phyloP scores from a whole-genome alignment of 2,329 filamentous ascomycete species.

The Epichloe brachyelytri region DNA sequence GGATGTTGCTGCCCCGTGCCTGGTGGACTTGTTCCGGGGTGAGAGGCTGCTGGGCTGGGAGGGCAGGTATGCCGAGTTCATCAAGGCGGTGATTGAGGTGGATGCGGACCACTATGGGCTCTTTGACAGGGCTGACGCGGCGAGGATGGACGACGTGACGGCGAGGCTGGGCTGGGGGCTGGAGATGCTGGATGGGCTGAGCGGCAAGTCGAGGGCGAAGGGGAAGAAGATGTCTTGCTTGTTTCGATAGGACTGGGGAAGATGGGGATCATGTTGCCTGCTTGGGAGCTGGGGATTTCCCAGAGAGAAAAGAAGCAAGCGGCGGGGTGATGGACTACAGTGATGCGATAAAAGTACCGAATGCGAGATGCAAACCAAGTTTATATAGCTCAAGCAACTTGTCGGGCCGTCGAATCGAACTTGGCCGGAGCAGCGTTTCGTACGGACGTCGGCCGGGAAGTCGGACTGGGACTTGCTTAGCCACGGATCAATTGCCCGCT shows the following conservation, averaged over 20 bases:
- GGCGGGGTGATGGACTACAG: too few relatives aligned
- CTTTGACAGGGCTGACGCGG: conserved; percentile 10
- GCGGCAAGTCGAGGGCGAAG: neutral
- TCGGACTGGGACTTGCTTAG: too few relatives aligned
- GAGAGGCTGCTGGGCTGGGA: conserved; percentile 17
- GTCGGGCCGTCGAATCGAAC: too few relatives aligned
- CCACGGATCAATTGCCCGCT: neutral
- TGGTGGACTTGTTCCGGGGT: conserved; percentile 15
- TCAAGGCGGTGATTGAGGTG: conserved; percentile 16
- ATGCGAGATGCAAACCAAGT: too few relatives aligned
- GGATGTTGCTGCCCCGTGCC: conserved; percentile 4
- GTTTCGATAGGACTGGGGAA: neutral
- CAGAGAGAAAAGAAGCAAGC: too few relatives aligned
- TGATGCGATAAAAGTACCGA: too few relatives aligned
- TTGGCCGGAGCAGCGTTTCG: too few relatives aligned
- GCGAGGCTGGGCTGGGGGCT: conserved; percentile 5
- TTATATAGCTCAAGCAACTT: too few relatives aligned
- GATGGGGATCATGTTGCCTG: too few relatives aligned
- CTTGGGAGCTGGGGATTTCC: too few relatives aligned
- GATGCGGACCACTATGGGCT: conserved; percentile 16
- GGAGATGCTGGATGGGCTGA: conserved; percentile 5
- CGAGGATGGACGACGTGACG: conserved; percentile 8
- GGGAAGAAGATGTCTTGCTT: neutral
- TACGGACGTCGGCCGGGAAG: too few relatives aligned
- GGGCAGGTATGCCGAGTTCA: conserved; percentile 15